These are phyloP conservation scores for Dioscorea dumetorum DNA, from an alignment of 106 monocot species.

Conservation along the genomic window DNA sequence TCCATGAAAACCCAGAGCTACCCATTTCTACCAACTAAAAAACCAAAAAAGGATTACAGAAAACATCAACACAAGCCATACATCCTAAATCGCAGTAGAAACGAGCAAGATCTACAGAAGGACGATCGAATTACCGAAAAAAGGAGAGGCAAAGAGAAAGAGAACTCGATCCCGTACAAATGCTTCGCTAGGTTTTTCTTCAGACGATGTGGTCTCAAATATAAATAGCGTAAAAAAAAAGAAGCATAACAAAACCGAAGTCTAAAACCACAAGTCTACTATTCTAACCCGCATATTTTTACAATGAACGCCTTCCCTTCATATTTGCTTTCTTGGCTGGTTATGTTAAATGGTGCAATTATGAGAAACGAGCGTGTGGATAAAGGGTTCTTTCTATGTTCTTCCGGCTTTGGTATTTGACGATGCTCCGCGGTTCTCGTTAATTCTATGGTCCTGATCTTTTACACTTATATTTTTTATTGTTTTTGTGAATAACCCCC, in stretches of 20 bases:
- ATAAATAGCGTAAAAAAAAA: not conserved
- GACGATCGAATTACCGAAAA: not conserved
- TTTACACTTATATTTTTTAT: no score
- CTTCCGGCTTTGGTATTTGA: not conserved
- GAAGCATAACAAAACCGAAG: not conserved
- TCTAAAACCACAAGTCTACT: not conserved
- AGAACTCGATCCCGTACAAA: not conserved
- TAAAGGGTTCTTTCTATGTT: not conserved
- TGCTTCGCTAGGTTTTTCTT: not conserved
- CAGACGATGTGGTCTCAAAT: not conserved
- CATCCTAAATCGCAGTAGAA: no score
- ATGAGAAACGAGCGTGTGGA: not conserved
- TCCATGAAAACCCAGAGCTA: constrained; percentile 45
- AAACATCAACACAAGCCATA: not conserved
- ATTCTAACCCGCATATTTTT: not conserved
- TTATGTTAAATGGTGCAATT: not conserved
- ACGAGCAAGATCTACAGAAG: not conserved
- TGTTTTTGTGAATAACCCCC: no score
- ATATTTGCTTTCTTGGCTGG: not conserved
- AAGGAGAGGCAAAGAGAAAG: not conserved
- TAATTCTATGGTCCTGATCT: not conserved
- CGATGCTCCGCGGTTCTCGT: not conserved
- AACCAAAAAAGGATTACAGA: not conserved
- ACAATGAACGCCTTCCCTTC: not conserved
- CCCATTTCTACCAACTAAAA: constrained; percentile 36